Conservation (phyloP, 257 asterid genomes). For the Linaria vulgaris region DNA sequence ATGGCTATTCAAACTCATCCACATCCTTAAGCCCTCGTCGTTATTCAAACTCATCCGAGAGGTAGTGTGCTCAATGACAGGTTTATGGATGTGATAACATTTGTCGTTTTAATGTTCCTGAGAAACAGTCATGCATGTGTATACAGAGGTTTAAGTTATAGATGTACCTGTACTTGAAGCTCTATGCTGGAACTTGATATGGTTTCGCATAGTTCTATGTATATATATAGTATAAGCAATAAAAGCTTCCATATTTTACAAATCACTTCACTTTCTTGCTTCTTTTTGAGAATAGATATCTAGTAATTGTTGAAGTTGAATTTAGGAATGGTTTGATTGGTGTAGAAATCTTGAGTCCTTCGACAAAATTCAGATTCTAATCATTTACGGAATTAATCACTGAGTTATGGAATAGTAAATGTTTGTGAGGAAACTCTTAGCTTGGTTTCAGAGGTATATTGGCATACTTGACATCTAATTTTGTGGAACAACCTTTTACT, state of each 20-base stretch:
- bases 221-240: constrained; percentile 1
- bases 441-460: constrained; percentile 77
- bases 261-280: too few species aligned
- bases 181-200: constrained; percentile 2
- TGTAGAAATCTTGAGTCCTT: constrained; percentile 89
- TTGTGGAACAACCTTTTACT: not conserved
- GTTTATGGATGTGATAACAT: not conserved
- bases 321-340: constrained; percentile 13
- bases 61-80: constrained; percentile 21
- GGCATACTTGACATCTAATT: constrained; percentile 23
- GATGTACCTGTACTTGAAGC: not conserved
- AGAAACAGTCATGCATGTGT: not conserved
- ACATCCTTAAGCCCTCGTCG: constrained; percentile 3
- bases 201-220: not conserved
- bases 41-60: constrained; percentile 10
- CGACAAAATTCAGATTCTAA: constrained; percentile 91
- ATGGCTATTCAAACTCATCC: constrained; percentile 8
- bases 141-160: not conserved
- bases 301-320: constrained; percentile 17
- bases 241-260: not conserved
- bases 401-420: constrained; percentile 69
- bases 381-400: constrained; percentile 82
- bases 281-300: too few species aligned
- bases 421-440: constrained; percentile 81
- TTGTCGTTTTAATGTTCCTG: not conserved